Percentiles rank a stretch among this genome's conserved stretches.
Conservation (phyloP, 2,329 filamentous ascomycete genomes). For the Nemania sp. region DNA sequence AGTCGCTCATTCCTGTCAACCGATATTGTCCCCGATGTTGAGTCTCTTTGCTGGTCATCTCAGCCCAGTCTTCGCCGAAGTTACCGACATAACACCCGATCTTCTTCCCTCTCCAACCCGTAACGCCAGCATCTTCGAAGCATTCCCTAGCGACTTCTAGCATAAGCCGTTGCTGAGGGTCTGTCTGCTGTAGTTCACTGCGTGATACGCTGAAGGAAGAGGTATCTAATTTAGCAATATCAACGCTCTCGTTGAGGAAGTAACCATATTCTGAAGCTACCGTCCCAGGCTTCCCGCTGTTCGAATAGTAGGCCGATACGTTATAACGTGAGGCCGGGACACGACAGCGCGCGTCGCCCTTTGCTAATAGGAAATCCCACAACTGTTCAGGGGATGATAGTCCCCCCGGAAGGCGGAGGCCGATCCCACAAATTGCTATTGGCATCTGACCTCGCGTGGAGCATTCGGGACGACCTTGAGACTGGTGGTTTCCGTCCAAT, state of each 20-base stretch:
- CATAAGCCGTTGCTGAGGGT: conserved; percentile 48
- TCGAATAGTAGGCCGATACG: conserved; percentile 38
- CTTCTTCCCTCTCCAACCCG: conserved; percentile 46
- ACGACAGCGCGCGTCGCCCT: conserved; percentile 39
- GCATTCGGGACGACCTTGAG: too few relatives aligned
- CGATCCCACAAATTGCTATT: conserved; percentile 46
- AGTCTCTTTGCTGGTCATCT: conserved; percentile 42
- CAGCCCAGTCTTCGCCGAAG: conserved; percentile 51
- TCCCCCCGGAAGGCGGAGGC: conserved; percentile 46
- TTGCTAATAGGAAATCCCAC: conserved; percentile 49
- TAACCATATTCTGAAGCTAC: conserved; percentile 38
- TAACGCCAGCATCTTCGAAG: conserved; percentile 52
- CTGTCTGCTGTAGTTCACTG: neutral
- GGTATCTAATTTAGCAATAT: conserved; percentile 11
- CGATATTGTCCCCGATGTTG: conserved; percentile 32
- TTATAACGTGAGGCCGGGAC: conserved; percentile 45
- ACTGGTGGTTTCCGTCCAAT: too few relatives aligned
- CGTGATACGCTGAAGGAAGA: conserved; percentile 9
- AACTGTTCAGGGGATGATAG: conserved; percentile 39
- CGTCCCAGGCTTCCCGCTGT: conserved; percentile 34
- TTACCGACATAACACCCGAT: conserved; percentile 52
- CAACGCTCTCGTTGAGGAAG: conserved; percentile 37
- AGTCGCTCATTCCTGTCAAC: conserved; percentile 23
- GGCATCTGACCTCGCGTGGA: too few relatives aligned
- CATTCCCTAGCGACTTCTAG: conserved; percentile 53